These are phyloP conservation scores for Choanephora cucurbitarum DNA, from an alignment of 371 early-diverging fungal species.

Conservation along the genomic window DNA sequence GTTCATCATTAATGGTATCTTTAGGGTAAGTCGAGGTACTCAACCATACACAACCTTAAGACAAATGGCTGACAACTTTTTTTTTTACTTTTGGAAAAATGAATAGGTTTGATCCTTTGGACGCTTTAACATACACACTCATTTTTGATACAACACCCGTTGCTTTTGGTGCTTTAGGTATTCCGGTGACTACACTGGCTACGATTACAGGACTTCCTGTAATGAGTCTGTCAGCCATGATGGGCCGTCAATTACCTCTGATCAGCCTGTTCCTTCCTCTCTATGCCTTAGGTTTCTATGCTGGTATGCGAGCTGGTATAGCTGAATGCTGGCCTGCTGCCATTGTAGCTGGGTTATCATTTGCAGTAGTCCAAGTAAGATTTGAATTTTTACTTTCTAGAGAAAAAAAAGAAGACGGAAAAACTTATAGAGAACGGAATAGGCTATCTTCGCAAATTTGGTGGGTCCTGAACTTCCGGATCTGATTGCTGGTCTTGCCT, in stretches of 20 bases:
- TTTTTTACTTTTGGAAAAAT: neutral
- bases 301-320: conserved; percentile 43
- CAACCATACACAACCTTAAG: no score
- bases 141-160: conserved; percentile 52
- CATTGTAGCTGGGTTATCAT: conserved; percentile 46
- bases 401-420: no score
- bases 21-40: conserved; percentile 33
- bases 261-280: conserved; percentile 43
- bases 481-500: conserved; percentile 48
- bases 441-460: conserved; percentile 46
- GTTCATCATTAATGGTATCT: conserved; percentile 51
- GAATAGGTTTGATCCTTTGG: conserved; percentile 41
- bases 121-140: conserved; percentile 45
- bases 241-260: conserved; percentile 53
- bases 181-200: conserved; percentile 52
- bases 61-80: no score
- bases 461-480: conserved; percentile 55
- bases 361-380: conserved; percentile 43
- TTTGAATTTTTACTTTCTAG: neutral
- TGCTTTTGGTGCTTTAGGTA: conserved; percentile 51
- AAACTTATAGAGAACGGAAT: neutral
- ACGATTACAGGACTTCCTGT: conserved; percentile 41
- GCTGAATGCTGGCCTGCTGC: conserved; percentile 53
- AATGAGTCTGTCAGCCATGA: conserved; percentile 45
- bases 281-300: conserved; percentile 45